These are phyloP conservation scores for Aureoboletus auriporus DNA, from an alignment of 768 basidiomycete genomes.

Conservation along the genomic window DNA sequence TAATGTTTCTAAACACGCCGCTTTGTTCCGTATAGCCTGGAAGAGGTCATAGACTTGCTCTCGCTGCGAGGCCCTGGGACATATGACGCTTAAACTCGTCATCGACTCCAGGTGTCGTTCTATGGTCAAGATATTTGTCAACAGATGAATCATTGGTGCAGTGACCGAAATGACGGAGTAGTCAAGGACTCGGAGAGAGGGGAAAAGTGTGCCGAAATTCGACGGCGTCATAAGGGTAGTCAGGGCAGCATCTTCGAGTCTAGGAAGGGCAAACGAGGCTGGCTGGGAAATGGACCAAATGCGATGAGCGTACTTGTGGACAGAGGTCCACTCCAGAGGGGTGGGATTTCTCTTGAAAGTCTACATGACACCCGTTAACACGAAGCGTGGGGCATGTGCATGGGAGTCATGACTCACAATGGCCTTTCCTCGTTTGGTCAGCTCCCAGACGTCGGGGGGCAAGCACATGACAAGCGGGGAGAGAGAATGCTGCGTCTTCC, in stretches of 20 bases:
- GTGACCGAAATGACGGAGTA: constrained; percentile 24
- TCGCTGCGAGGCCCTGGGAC: constrained; percentile 18
- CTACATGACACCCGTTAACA: constrained; percentile 8
- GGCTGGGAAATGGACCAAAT: constrained; percentile 23
- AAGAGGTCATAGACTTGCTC: constrained; percentile 21
- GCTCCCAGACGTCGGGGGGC: constrained; percentile 22
- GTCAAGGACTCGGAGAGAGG: constrained; percentile 23
- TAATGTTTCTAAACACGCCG: constrained; percentile 14
- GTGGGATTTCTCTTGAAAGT: constrained; percentile 18
- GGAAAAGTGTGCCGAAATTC: constrained; percentile 21
- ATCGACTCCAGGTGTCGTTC: constrained; percentile 13
- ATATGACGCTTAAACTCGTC: constrained; percentile 20
- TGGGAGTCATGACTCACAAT: constrained; percentile 18
- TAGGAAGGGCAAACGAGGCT: constrained; percentile 16
- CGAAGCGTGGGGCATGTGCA: neutral
- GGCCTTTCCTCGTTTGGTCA: constrained; percentile 12
- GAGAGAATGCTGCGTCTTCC: constrained; percentile 28
- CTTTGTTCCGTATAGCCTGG: constrained; percentile 21
- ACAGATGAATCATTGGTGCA: constrained; percentile 15
- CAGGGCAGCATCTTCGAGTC: constrained; percentile 24
- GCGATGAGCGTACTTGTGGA: constrained; percentile 24
- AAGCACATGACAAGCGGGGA: constrained; percentile 28
- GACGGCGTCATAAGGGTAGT: constrained; percentile 16
- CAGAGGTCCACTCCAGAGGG: constrained; percentile 18
- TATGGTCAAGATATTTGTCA: constrained; percentile 18